Evolutionary conservation across 2,329 filamentous ascomycete species (phyloP), one percentile per base, ranked within the genome.

Genomic region (Clonostachys byssicola): DNA sequence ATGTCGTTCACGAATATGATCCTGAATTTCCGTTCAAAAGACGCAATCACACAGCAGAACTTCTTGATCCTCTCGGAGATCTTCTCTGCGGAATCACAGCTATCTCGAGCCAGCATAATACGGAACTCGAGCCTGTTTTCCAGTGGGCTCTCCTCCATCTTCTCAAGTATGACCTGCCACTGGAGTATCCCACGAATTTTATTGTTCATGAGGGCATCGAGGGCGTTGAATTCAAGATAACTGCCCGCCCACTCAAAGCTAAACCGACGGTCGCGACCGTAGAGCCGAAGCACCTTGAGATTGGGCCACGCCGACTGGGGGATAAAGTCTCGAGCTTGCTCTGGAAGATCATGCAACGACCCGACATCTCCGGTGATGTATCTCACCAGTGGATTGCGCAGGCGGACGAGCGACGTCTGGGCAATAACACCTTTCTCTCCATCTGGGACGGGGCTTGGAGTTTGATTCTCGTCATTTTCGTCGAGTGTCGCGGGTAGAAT

Each of bases 211-310:
- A 65, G 12, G 0, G 49, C 39, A 0, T 54, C 40, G 1, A 74
- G 35, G 1, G 49, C 56, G 0, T 56, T 50, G 23, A 73, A 68
- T 2, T 71, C 63, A 13, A 68, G 58, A 18, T 73, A 70, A 5
- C 55, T 54, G 0, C 60, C 68, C 17, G 62, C 64, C 63, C 68
- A 71, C 6, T 64, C 54, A 48, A 75, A 75, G 46, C 71, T 74
- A 46, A 71, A 68, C 1, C 68, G 61, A 2, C 53, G 56, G 45
- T 74, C 68, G 1, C 72, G 70, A 0, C 71, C 72, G 1, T 63
- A 54, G 0, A 74, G 48, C 1, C 68, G 68, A 3, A 73, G 55
- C 1, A 72, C 18, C 1, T 60, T 61, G 2, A 67, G 44, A 43
- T 66, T 49, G 1, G 53, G 48, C 34, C 53, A 51, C 5, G 63